A percentile compares a stretch with the other conserved stretches of the same genome.
Conservation (phyloP, 371 early-diverging fungal genomes). For the Phascolomyces articulosus region DNA sequence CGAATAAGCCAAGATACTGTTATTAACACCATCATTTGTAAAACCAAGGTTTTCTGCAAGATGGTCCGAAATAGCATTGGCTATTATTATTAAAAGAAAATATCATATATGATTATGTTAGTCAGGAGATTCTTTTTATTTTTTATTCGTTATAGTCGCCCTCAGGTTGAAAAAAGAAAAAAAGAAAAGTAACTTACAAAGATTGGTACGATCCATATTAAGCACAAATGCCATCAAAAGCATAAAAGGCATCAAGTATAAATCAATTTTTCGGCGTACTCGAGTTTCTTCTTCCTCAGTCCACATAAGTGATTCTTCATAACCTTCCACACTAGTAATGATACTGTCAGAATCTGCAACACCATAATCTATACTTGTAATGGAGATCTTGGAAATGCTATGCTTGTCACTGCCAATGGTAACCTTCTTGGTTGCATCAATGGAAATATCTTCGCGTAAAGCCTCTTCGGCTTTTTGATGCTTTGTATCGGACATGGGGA, state of each 20-base stretch:
- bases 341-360: background rate
- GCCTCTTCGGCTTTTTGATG: no score
- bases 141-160: no score
- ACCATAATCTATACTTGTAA: background rate
- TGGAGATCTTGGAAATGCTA: no score
- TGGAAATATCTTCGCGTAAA: no score
- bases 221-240: slow-evolving; percentile 44
- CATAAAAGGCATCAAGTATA: slow-evolving; percentile 36
- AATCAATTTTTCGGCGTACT: slow-evolving; percentile 32
- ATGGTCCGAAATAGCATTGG: slow-evolving; percentile 51
- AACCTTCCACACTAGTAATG: slow-evolving; percentile 3
- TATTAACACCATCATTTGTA: slow-evolving; percentile 37
- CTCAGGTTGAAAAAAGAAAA: no score
- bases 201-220: slow-evolving; percentile 52
- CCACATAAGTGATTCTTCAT: slow-evolving; percentile 35
- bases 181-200: slow-evolving; percentile 28
- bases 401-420: no score
- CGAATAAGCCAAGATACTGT: slow-evolving; percentile 34
- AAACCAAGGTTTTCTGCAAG: slow-evolving; percentile 44
- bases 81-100: slow-evolving; percentile 12
- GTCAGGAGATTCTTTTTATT: no score
- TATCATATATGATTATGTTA: background rate
- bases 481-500: no score
- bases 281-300: slow-evolving; percentile 38
- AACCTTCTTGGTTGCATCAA: no score